phyloP scores from a whole-genome alignment of 2,329 filamentous ascomycete genomes.

The Pseudocercospora musae region DNA sequence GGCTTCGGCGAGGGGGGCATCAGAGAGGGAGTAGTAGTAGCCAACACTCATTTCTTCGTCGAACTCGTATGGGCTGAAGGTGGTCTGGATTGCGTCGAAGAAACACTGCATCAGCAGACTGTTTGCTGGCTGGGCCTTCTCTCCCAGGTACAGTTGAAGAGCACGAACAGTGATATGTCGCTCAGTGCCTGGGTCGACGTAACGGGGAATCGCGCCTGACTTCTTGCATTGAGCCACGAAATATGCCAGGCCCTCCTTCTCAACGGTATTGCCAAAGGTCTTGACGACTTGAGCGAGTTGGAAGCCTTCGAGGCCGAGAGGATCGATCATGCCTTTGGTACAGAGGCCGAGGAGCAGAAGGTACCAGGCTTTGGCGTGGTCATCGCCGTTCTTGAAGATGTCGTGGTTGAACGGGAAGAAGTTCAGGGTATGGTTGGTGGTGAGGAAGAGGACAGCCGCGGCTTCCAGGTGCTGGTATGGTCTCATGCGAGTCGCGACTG shows the following conservation, averaged over 20 bases:
- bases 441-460: not conserved
- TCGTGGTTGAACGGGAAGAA: not conserved
- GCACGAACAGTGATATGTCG: not conserved
- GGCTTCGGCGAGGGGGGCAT: not conserved
- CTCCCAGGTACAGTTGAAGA: not conserved
- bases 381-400: not conserved
- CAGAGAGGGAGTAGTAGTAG: not conserved
- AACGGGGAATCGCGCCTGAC: not conserved
- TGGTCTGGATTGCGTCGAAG: not conserved
- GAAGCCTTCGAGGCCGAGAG: not conserved
- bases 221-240: not conserved
- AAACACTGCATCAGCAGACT: not conserved
- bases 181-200: not conserved
- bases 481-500: not conserved
- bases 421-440: not conserved
- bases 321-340: not conserved
- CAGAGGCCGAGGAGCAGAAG: not conserved
- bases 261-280: not conserved
- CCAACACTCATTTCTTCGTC: not conserved
- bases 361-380: not conserved
- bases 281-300: not conserved
- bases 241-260: not conserved
- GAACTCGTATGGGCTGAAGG: not conserved
- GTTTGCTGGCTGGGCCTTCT: not conserved
- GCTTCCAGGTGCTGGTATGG: not conserved